These are phyloP conservation scores for Psilocybe subaeruginosa DNA, from an alignment of 768 basidiomycete genomes.

Conservation along the genomic window DNA sequence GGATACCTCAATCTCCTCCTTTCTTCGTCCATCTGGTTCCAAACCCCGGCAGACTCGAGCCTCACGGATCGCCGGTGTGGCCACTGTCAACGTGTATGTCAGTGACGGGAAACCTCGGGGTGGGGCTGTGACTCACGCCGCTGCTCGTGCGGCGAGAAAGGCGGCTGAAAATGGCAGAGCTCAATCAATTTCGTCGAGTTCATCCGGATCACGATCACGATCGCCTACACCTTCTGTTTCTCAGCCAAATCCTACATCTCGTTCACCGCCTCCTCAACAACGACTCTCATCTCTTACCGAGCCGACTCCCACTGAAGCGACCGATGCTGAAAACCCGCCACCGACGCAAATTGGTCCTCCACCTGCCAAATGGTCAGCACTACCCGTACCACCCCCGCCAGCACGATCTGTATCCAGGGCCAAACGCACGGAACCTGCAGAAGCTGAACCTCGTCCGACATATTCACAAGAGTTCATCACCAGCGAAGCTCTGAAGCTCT, in stretches of 20 bases:
- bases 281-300: neutral
- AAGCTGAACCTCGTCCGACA: neutral
- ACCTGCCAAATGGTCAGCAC: neutral
- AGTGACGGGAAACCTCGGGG: neutral
- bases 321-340: neutral
- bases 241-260: neutral
- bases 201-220: neutral
- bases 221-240: neutral
- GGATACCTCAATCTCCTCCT: neutral
- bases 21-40: neutral
- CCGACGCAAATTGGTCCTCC: neutral
- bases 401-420: neutral
- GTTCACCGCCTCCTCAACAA: neutral
- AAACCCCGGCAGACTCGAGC: conserved; percentile 13
- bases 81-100: conserved; percentile 5
- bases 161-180: conserved; percentile 19
- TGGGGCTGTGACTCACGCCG: neutral
- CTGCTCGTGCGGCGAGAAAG: neutral
- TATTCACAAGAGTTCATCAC: conserved; percentile 9
- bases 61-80: conserved; percentile 5
- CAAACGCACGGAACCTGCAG: neutral
- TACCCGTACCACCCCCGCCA: neutral
- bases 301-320: neutral
- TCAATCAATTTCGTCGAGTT: neutral
- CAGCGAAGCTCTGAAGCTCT: conserved; percentile 18